phyloP scores from a whole-genome alignment of 1,284 basidiomycete genomes.

The Apiotrichum siamense region DNA sequence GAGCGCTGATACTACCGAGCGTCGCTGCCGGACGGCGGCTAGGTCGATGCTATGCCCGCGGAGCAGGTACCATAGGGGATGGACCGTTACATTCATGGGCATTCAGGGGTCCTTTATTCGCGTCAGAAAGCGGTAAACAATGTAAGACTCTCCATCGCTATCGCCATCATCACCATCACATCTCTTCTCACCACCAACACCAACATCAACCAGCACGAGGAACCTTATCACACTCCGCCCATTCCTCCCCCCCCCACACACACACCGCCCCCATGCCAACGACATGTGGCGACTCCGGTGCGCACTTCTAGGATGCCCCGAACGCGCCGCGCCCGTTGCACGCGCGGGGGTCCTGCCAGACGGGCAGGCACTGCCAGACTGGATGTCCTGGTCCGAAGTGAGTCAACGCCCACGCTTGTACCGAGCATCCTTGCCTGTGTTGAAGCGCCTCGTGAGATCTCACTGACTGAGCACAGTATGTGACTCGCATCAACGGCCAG shows the following conservation, averaged over 20 bases:
- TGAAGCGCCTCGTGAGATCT: neutral
- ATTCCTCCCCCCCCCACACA: too few species aligned
- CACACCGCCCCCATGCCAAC: neutral
- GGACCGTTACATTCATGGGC: too few species aligned
- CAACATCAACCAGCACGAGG: neutral
- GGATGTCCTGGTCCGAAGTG: slow-evolving; percentile 24
- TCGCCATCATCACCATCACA: too few species aligned
- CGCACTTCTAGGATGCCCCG: slow-evolving; percentile 13
- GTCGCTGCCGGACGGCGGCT: too few species aligned
- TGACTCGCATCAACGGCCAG: slow-evolving; percentile 17
- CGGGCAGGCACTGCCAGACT: slow-evolving; percentile 25
- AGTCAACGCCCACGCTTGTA: neutral
- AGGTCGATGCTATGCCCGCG: too few species aligned
- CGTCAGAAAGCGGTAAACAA: too few species aligned
- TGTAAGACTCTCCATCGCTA: too few species aligned
- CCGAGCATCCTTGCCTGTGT: neutral
- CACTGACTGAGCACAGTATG: slow-evolving; percentile 11
- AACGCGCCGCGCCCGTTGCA: neutral
- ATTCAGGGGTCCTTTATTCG: too few species aligned
- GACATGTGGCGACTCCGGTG: slow-evolving; percentile 12
- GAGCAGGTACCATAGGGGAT: too few species aligned
- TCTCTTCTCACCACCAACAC: too few species aligned
- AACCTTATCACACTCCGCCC: too few species aligned
- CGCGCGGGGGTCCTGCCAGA: slow-evolving; percentile 16
- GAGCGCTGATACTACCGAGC: too few species aligned